Percentiles rank a stretch among this genome's conserved stretches.
Conservation (phyloP, 768 basidiomycete genomes). For the Pulveroboletus sp. region DNA sequence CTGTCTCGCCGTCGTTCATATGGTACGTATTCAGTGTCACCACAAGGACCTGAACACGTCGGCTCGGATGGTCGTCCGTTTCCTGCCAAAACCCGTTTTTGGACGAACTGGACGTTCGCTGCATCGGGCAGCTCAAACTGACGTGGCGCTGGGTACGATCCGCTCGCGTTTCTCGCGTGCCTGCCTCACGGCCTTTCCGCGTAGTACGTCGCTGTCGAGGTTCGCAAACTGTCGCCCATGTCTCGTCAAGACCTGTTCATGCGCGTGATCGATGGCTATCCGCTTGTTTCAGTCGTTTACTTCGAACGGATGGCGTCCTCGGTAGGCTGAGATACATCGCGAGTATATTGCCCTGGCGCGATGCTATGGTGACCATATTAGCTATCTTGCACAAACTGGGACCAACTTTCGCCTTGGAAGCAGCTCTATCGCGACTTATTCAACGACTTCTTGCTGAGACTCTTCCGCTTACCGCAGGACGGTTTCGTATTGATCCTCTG, state of each 20-base stretch:
- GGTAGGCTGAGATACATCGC: conserved; percentile 10
- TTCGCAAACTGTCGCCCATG: not conserved
- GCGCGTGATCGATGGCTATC: conserved; percentile 14
- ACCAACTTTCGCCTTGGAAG: conserved; percentile 10
- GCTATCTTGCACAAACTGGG: conserved; percentile 17
- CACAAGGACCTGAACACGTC: conserved; percentile 5
- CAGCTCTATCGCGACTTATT: conserved; percentile 11
- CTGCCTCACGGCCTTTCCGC: conserved; percentile 7
- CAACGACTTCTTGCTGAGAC: conserved; percentile 11
- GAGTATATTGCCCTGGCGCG: conserved; percentile 11
- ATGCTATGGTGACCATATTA: conserved; percentile 16
- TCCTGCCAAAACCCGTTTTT: conserved; percentile 9
- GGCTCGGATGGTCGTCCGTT: conserved; percentile 1
- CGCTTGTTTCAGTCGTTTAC: conserved; percentile 13
- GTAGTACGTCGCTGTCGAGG: conserved; percentile 8
- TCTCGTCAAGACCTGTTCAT: conserved; percentile 9
- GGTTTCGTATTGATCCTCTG: conserved; percentile 11
- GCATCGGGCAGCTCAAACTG: conserved; percentile 10
- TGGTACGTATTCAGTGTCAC: conserved; percentile 15
- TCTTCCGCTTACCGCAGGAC: conserved; percentile 1
- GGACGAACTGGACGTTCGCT: conserved; percentile 10
- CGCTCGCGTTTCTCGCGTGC: not conserved
- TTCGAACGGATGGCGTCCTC: conserved; percentile 8
- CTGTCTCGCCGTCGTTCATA: conserved; percentile 12
- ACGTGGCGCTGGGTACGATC: conserved; percentile 17